These are phyloP conservation scores for Leccinum ochraceum DNA, from an alignment of 768 basidiomycete species.

Conservation along the genomic window DNA sequence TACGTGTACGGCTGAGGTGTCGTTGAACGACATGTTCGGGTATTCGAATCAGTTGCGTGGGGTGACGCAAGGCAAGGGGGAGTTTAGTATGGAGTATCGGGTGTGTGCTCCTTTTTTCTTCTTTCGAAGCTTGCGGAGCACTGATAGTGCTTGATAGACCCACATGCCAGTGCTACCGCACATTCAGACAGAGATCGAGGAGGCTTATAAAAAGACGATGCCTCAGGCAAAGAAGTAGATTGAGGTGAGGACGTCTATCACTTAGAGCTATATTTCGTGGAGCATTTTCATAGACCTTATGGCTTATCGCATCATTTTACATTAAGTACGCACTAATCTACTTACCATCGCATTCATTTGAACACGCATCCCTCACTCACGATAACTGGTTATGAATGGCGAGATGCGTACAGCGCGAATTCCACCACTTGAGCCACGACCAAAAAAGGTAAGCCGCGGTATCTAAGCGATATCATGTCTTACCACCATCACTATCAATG, in stretches of 20 bases:
- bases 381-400: neutral
- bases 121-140: neutral
- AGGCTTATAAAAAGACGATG: conserved; percentile 79
- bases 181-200: conserved; percentile 81
- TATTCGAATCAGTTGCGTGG: conserved; percentile 94
- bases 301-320: conserved; percentile 13
- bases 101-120: conserved; percentile 36
- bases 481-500: no score
- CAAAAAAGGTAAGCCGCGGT: no score
- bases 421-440: no score
- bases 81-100: conserved; percentile 82
- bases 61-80: conserved; percentile 95
- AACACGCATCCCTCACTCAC: conserved; percentile 8
- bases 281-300: neutral
- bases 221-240: conserved; percentile 70
- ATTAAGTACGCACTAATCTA: conserved; percentile 14
- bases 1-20: conserved; percentile 86
- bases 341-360: conserved; percentile 3
- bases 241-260: conserved; percentile 8
- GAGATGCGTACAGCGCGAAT: neutral
- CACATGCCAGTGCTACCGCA: conserved; percentile 72
- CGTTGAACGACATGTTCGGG: conserved; percentile 97
- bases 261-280: conserved; percentile 16
- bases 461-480: no score
- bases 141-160: conserved; percentile 41